Conservation (phyloP, 768 basidiomycete genomes). For the Mycena indigotica region DNA sequence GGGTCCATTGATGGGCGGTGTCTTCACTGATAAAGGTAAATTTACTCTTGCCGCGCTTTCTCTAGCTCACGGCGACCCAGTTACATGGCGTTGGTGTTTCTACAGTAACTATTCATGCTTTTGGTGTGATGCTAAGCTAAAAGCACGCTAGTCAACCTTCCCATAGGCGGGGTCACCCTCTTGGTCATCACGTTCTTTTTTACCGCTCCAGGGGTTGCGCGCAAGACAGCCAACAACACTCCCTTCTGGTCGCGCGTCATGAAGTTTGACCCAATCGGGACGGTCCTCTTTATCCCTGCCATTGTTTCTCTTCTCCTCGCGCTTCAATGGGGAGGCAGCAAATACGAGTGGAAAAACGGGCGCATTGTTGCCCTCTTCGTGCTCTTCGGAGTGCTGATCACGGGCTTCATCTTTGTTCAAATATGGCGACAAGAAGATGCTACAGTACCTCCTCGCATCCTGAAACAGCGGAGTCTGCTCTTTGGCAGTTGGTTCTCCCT, state of each 20-base stretch:
- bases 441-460: constrained; percentile 3
- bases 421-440: constrained; percentile 1
- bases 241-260: neutral
- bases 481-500: constrained; percentile 2
- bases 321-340: constrained; percentile 44
- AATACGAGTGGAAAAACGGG: constrained; percentile 39
- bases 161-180: neutral
- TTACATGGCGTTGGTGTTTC: neutral
- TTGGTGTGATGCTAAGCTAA: neutral
- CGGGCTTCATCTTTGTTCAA: neutral
- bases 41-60: neutral
- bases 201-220: neutral
- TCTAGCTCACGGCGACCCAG: neutral
- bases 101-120: neutral
- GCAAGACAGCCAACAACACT: neutral
- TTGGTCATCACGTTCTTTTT: neutral
- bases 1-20: neutral
- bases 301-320: constrained; percentile 41
- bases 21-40: neutral
- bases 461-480: constrained; percentile 13
- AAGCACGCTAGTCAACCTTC: neutral
- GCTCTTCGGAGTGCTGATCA: neutral
- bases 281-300: constrained; percentile 3
- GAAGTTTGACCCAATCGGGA: constrained; percentile 24
- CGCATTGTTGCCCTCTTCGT: constrained; percentile 26